Evolutionary conservation across 179 eudicot genomes (phyloP).

Genomic region (Silene vulgaris): DNA sequence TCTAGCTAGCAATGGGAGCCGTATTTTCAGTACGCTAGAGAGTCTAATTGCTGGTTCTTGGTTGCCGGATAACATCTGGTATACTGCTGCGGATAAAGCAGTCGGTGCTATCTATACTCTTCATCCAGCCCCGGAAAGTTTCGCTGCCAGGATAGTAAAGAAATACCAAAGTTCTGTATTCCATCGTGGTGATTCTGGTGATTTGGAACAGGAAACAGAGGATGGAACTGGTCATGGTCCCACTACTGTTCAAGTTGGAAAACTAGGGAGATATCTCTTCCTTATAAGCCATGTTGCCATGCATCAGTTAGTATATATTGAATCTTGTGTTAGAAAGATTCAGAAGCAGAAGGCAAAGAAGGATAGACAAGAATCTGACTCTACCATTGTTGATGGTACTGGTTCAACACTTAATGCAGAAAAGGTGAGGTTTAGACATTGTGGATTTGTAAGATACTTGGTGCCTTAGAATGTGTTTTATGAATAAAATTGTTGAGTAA

Average conservation of each 20-base stretch:
- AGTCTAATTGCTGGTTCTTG: constrained; percentile 59
- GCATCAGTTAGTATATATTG: constrained; percentile 84
- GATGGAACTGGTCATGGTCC: constrained; percentile 35
- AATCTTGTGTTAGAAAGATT: constrained; percentile 72
- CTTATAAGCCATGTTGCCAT: constrained; percentile 82
- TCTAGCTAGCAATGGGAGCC: constrained; percentile 52
- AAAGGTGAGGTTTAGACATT: constrained; percentile 44
- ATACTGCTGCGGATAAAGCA: constrained; percentile 85
- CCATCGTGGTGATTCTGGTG: constrained; percentile 36
- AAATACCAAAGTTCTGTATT: constrained; percentile 54
- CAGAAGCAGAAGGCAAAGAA: constrained; percentile 72
- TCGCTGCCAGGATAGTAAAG: constrained; percentile 66
- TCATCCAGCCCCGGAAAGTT: constrained; percentile 80
- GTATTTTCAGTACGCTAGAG: constrained; percentile 65
- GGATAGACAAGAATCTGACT: constrained; percentile 52
- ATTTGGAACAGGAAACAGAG: constrained; percentile 37
- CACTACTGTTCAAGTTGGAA: constrained; percentile 60
- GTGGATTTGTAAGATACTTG: background rate
- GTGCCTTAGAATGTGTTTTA: background rate
- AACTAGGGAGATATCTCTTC: constrained; percentile 69
- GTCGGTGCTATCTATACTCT: constrained; percentile 69
- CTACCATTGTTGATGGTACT: constrained; percentile 27
- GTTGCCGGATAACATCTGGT: constrained; percentile 85
- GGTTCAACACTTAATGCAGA: constrained; percentile 31
- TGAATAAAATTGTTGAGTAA: background rate